Conservation (phyloP, 352 stramenopile species). For the Pythium brassicae region DNA sequence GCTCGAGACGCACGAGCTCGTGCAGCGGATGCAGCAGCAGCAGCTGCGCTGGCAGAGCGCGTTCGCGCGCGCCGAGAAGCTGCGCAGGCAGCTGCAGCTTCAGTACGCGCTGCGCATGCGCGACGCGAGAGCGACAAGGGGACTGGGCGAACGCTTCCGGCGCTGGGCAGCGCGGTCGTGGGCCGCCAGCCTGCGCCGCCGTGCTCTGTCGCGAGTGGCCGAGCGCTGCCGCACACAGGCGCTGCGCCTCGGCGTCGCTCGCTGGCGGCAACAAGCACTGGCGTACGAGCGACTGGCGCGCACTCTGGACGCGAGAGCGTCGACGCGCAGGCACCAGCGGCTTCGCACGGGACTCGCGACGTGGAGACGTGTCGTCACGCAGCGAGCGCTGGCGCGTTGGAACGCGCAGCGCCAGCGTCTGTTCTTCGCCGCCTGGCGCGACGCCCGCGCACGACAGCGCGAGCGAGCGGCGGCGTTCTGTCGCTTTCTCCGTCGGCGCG, state of each 20-base stretch:
- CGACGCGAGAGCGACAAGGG: not conserved
- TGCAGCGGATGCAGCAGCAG: not conserved
- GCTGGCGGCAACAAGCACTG: not conserved
- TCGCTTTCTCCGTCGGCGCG: conserved; percentile 11
- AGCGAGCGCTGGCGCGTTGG: conserved; percentile 4
- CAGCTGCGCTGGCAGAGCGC: conserved; percentile 3
- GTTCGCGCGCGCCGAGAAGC: conserved; percentile 7
- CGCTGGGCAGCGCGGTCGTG: not conserved
- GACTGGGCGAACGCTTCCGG: not conserved
- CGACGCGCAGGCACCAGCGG: not conserved
- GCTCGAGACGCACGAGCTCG: not conserved
- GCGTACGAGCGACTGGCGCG: not conserved
- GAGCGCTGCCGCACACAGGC: not conserved
- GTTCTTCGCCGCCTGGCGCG: conserved; percentile 12
- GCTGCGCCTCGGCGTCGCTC: not conserved
- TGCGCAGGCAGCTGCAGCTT: not conserved
- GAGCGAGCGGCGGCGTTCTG: conserved; percentile 9
- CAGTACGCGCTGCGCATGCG: conserved; percentile 11
- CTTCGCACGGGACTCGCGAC: not conserved
- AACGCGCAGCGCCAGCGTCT: conserved; percentile 10
- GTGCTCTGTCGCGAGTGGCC: not conserved
- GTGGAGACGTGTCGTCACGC: conserved; percentile 2
- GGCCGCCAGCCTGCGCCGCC: not conserved
- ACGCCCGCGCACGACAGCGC: not conserved
- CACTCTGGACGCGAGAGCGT: not conserved